Evolutionary conservation across 345 rosid genomes (phyloP).

Genomic region (Pistacia integerrima): DNA sequence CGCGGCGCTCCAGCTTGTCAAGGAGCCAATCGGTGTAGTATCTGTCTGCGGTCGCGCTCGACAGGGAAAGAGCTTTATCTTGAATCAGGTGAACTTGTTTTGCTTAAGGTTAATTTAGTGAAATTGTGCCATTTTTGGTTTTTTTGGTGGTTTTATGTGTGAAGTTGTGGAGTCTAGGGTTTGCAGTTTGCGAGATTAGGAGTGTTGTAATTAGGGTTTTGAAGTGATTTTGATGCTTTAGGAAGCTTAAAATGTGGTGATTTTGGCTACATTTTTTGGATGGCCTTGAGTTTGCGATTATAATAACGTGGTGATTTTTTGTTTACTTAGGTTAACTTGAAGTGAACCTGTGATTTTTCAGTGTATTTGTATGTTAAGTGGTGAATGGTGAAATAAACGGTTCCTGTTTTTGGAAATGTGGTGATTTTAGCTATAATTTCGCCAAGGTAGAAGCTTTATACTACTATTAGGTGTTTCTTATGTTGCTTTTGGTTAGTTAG

Average conservation of each 20-base stretch:
- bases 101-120: neutral
- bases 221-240: neutral
- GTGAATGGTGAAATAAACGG: neutral
- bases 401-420: neutral
- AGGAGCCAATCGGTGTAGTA: conserved; percentile 93
- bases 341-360: neutral
- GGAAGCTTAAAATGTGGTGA: neutral
- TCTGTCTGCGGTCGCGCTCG: conserved; percentile 99
- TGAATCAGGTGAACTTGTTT: conserved; percentile 69
- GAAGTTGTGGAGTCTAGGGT: conserved; percentile 27
- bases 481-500: neutral
- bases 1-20: conserved; percentile 88
- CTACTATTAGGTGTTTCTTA: no score
- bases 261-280: neutral
- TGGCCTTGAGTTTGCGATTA: neutral
- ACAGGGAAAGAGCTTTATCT: conserved; percentile 93
- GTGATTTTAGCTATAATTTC: neutral
- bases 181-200: conserved; percentile 10
- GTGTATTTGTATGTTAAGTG: neutral
- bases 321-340: neutral
- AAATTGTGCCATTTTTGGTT: neutral
- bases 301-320: neutral
- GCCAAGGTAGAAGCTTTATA: neutral
- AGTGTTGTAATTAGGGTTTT: conserved; percentile 13
- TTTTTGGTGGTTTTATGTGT: conserved; percentile 8